A percentile compares a stretch with the other conserved stretches of the same genome.
Conservation (phyloP, 495 filamentous ascomycete genomes). For the Hypomontagnella monticulosa region DNA sequence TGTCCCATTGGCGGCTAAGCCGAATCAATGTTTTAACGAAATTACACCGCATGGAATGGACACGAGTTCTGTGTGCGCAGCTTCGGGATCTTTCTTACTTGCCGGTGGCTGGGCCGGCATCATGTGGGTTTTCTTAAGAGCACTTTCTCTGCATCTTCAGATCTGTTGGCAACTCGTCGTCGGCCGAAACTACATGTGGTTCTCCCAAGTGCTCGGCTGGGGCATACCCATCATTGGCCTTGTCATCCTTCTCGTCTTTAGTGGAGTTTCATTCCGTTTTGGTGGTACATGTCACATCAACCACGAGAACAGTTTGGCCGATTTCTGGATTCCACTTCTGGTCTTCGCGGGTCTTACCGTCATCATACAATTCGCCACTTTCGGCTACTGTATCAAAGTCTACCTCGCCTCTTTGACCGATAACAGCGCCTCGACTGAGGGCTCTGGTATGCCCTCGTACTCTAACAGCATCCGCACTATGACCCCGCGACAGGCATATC, state of each 20-base stretch:
- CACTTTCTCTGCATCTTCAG: conserved; percentile 92
- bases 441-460: conserved; percentile 81
- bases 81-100: conserved; percentile 86
- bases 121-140: conserved; percentile 90
- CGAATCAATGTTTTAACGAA: conserved; percentile 83
- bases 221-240: conserved; percentile 79
- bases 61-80: conserved; percentile 80
- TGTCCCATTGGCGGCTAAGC: conserved; percentile 82
- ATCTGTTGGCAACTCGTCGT: conserved; percentile 97
- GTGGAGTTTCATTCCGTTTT: conserved; percentile 93
- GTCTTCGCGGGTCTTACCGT: conserved; percentile 79
- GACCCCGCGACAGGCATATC: conserved; percentile 87
- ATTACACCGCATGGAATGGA: conserved; percentile 97
- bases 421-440: conserved; percentile 71
- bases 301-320: conserved; percentile 76
- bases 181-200: conserved; percentile 90
- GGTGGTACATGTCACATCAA: conserved; percentile 94
- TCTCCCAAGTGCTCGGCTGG: conserved; percentile 82
- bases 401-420: conserved; percentile 87
- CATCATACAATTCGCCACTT: conserved; percentile 83
- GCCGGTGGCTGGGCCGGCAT: conserved; percentile 84
- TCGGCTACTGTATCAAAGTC: conserved; percentile 93
- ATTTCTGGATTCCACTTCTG: conserved; percentile 92
- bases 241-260: conserved; percentile 77
- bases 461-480: conserved; percentile 80